Base-by-base conservation (phyloP, 805 yeast genomes). In the Cyberlindnera mycetangii region DNA sequence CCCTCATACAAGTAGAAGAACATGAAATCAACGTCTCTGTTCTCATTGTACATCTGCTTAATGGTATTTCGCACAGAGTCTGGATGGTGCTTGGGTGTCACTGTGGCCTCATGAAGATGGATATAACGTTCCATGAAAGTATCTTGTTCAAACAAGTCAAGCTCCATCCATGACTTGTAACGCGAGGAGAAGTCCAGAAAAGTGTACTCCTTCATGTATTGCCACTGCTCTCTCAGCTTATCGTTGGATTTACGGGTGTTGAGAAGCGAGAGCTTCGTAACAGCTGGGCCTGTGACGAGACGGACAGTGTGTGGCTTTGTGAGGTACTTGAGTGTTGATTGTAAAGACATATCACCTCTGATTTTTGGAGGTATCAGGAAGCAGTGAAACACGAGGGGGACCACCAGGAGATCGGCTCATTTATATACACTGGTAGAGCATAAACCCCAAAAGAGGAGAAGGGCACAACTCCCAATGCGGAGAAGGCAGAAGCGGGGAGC, bases 151-250 rank as follows among this genome's bases (percentile, higher is more conserved):
- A n/a, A 4, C n/a, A 15, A 16, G 18, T 41, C 42, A 28, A 49
- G 44, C 38, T 49, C 53, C 46, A 49, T 41, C 53, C 53, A 49
- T 3, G 49, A 43, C 39, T 44, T 49, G 45, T 45, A 49, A 22
- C 41, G 48, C 21, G 52, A 49, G 17, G 45, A 31, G 36, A 43
- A 37, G 34, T 51, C 50, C 6, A 43, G 17, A 16, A 30, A 37
- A 2, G 48, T 17, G 39, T 46, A 49, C 21, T 44, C 40, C 20
- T 40, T 38, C 36, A 51, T 31, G 35, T 51, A 46, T 17, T 43
- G 34, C 19, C 37, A 45, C 32, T 38, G 47, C 42, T 49, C 48
- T 40, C 31, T 43, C 30, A 37, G 32, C 16, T 22, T 15, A 10
- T 42, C 41, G 21, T 41, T 14, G 34, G 41, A 45, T 20, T 33